These are phyloP conservation scores for Puccinia coronata DNA, from an alignment of 1,284 basidiomycete genomes.

Conservation along the genomic window DNA sequence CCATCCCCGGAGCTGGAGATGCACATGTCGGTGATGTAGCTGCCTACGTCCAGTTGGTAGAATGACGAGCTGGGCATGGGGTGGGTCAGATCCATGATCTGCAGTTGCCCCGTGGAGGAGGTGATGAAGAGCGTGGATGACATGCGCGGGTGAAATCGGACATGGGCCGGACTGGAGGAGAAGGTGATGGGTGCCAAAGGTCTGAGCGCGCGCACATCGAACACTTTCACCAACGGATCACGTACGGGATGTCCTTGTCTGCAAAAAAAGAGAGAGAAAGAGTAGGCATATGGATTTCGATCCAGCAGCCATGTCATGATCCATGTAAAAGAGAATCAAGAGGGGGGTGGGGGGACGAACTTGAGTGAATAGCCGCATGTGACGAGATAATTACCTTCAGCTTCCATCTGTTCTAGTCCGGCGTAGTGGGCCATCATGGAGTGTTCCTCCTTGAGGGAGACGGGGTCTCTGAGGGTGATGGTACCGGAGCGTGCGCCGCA, in stretches of 20 bases:
- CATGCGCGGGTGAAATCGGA: conserved; percentile 77
- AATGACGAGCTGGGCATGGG: conserved; percentile 56
- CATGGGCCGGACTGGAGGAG: conserved; percentile 81
- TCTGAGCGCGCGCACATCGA: conserved; percentile 80
- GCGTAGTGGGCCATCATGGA: conserved; percentile 50
- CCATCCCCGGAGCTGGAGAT: conserved; percentile 84
- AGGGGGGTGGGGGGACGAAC: conserved; percentile 29
- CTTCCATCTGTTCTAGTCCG: conserved; percentile 51
- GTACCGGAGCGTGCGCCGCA: conserved; percentile 50
- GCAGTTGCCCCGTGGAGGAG: conserved; percentile 83
- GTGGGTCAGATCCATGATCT: conserved; percentile 79
- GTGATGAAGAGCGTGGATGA: conserved; percentile 76
- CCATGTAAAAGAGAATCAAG: no score
- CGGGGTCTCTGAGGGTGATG: conserved; percentile 46
- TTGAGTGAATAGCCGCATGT: conserved; percentile 50
- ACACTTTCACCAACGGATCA: conserved; percentile 89
- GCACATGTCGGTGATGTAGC: conserved; percentile 77
- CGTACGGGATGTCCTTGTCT: conserved; percentile 85
- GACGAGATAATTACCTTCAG: conserved; percentile 49
- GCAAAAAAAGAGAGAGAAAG: conserved; percentile 7
- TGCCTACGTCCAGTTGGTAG: conserved; percentile 63
- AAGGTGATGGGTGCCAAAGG: conserved; percentile 81
- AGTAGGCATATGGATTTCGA: not conserved
- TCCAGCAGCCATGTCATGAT: no score
- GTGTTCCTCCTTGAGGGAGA: conserved; percentile 49